These are phyloP conservation scores for Margaritispora aquatica DNA, from an alignment of 495 filamentous ascomycete genomes.

Conservation along the genomic window DNA sequence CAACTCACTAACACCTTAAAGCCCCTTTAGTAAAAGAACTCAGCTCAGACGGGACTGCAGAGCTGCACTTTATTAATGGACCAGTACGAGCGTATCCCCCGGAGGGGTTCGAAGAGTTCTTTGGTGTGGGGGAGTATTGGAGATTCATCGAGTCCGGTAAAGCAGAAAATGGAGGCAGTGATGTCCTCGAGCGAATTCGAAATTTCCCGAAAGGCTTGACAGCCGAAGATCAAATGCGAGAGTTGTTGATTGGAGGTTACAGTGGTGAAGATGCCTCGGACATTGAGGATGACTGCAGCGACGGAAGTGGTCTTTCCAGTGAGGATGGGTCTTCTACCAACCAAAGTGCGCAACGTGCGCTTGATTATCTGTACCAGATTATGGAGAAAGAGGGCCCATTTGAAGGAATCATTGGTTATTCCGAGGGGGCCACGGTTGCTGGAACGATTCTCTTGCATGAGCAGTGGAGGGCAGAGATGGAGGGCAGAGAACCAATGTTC, in stretches of 20 bases:
- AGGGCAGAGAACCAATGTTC: conserved; percentile 36
- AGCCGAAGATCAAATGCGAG: conserved; percentile 46
- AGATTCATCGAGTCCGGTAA: conserved; percentile 41
- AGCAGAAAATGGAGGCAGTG: conserved; percentile 36
- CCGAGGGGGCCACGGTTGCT: conserved; percentile 54
- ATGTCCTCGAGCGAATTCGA: conserved; percentile 41
- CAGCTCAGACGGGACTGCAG: conserved; percentile 32
- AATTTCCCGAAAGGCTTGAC: conserved; percentile 40
- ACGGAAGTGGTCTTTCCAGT: conserved; percentile 24
- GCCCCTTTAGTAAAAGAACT: conserved; percentile 44
- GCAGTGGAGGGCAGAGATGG: conserved; percentile 27
- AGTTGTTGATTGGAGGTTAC: conserved; percentile 28
- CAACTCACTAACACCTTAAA: conserved; percentile 14
- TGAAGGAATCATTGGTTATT: conserved; percentile 49
- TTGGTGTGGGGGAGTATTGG: conserved; percentile 43
- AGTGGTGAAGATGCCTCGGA: conserved; percentile 29
- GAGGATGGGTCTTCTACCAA: conserved; percentile 32
- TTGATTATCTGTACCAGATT: conserved; percentile 29
- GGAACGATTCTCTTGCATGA: conserved; percentile 48
- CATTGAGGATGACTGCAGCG: neutral
- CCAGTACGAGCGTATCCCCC: conserved; percentile 39
- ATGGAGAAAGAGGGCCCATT: conserved; percentile 47
- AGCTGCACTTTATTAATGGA: conserved; percentile 43
- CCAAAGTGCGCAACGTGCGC: conserved; percentile 20
- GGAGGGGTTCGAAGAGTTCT: conserved; percentile 46